These are phyloP conservation scores for Pseudisothecium myosuroides DNA, from an alignment of 225 moss, liverwort and hornwort genomes.

Conservation along the genomic window DNA sequence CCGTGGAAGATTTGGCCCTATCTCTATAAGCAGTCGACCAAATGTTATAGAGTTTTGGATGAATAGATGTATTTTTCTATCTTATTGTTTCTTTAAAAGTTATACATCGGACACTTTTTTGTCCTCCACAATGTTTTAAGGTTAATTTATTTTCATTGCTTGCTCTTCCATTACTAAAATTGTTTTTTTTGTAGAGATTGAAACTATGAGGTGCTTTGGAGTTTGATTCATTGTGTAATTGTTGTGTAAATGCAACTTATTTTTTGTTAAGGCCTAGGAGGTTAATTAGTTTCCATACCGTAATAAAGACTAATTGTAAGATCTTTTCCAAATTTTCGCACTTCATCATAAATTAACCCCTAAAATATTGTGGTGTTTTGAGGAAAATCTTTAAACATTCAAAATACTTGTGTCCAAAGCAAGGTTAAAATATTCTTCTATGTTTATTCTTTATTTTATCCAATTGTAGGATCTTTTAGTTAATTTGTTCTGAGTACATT, in stretches of 20 bases:
- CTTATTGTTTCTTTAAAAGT: too few relatives aligned
- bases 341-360: neutral
- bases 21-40: neutral
- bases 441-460: too few relatives aligned
- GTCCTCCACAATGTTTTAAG: neutral
- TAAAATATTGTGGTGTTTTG: neutral
- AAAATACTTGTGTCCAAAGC: too few relatives aligned
- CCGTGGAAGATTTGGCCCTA: rapidly evolving
- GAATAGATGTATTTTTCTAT: neutral
- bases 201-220: rapidly evolving
- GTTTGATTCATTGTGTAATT: neutral
- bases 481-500: too few relatives aligned
- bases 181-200: neutral
- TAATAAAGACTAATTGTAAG: neutral
- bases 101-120: rapidly evolving
- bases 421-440: too few relatives aligned
- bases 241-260: neutral
- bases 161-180: neutral
- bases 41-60: neutral
- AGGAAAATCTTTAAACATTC: neutral
- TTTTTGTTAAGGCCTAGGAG: neutral
- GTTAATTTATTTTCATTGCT: neutral
- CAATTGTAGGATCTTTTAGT: rapidly evolving
- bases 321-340: neutral
- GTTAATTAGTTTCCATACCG: too few relatives aligned